Percentiles rank a stretch among this genome's conserved stretches.
Conservation (phyloP, 78 protist species). For the Dictyostelium brefeldianum region DNA sequence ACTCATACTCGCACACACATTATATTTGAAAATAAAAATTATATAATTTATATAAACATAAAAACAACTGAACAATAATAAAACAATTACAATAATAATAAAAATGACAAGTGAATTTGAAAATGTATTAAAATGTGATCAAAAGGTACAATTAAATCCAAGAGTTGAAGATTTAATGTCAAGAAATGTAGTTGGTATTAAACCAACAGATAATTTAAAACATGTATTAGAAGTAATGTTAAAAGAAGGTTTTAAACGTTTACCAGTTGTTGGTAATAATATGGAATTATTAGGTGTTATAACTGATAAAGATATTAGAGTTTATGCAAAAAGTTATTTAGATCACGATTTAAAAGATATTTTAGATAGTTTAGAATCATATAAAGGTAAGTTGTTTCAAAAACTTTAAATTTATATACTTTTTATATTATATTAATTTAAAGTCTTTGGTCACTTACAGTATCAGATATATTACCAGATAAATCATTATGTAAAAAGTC, state of each 20-base stretch:
- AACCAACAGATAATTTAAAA: slow-evolving; percentile 37
- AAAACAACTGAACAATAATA: too few relatives aligned
- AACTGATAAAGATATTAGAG: slow-evolving; percentile 57
- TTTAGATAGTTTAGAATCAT: slow-evolving; percentile 11
- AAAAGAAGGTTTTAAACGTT: slow-evolving; percentile 10
- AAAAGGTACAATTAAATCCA: slow-evolving; percentile 25
- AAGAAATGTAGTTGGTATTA: neutral
- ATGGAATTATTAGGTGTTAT: slow-evolving; percentile 19
- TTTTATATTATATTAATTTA: neutral
- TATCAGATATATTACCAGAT: slow-evolving; percentile 48
- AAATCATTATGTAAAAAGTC: neutral
- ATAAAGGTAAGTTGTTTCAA: slow-evolving; percentile 21
- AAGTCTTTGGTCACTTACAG: neutral
- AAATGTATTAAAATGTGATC: neutral
- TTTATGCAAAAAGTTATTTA: slow-evolving; percentile 11
- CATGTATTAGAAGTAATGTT: slow-evolving; percentile 40
- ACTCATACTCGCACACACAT: too few relatives aligned
- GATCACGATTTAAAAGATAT: slow-evolving; percentile 27
- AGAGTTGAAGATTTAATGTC: slow-evolving; percentile 37
- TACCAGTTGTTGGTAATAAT: slow-evolving; percentile 45
- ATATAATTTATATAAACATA: too few relatives aligned
- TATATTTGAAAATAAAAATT: too few relatives aligned
- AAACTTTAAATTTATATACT: neutral
- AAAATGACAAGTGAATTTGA: neutral
- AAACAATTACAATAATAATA: too few relatives aligned